Percentiles rank a stretch among this genome's conserved stretches.
These are phyloP conservation scores for Aureobasidium mangrovei DNA, from an alignment of 2,329 filamentous ascomycete genomes.

Conservation along the genomic window DNA sequence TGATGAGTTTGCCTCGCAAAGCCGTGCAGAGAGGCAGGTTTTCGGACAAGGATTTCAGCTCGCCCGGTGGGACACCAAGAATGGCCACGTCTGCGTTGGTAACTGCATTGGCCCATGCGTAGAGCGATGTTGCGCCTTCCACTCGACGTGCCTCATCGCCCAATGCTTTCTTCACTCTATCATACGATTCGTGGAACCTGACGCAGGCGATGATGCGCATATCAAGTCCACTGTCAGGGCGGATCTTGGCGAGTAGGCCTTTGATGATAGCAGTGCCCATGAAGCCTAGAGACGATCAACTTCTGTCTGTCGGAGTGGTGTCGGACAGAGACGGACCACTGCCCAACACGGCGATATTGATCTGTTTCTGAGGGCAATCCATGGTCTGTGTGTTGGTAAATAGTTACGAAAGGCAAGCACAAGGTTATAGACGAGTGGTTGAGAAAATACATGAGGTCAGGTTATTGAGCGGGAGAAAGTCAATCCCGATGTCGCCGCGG, in stretches of 20 bases:
- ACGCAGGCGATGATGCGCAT: constrained; percentile 9
- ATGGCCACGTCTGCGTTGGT: constrained; percentile 17
- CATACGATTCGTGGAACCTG: neutral
- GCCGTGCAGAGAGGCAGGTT: constrained; percentile 13
- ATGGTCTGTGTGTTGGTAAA: neutral
- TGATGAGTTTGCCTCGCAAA: constrained; percentile 17
- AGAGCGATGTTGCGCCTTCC: neutral
- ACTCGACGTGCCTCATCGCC: neutral
- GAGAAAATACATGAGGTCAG: too few species aligned
- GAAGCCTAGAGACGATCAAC: constrained; percentile 15
- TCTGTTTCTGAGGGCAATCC: neutral
- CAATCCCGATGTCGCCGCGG: too few species aligned
- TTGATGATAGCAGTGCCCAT: constrained; percentile 21
- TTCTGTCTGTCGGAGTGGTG: neutral
- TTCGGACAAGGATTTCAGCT: constrained; percentile 15
- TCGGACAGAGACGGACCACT: neutral
- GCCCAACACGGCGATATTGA: constrained; percentile 1
- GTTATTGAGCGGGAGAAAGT: too few species aligned
- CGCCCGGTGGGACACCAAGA: constrained; percentile 18
- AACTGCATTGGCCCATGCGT: constrained; percentile 8
- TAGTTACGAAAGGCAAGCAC: too few species aligned
- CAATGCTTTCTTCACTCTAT: neutral
- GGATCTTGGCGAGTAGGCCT: constrained; percentile 14
- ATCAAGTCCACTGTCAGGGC: neutral
- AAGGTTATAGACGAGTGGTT: too few species aligned